Percentiles rank a stretch among this genome's conserved stretches.
Evolutionary conservation across 768 basidiomycete species (phyloP).

Genomic region (Suillus lakei): DNA sequence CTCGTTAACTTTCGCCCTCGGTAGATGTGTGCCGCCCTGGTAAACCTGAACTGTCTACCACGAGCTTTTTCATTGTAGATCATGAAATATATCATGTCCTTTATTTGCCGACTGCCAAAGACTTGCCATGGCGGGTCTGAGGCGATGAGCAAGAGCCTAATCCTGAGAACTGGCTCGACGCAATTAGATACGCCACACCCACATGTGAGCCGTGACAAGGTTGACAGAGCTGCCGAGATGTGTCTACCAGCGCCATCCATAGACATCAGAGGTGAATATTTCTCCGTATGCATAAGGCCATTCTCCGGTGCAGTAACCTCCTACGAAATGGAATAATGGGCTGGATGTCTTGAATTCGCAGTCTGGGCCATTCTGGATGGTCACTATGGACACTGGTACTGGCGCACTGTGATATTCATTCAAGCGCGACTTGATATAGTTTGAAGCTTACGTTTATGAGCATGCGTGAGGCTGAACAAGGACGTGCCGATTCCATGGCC

Average conservation of each 20-base stretch:
- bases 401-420: not conserved
- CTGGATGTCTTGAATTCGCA: not conserved
- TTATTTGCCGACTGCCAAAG: not conserved
- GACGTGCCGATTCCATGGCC: too few species aligned
- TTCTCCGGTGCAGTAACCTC: too few species aligned
- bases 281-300: too few species aligned
- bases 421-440: not conserved
- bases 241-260: not conserved
- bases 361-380: not conserved
- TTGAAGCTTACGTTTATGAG: not conserved
- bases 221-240: not conserved
- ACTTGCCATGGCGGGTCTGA: not conserved
- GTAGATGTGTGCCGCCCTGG: not conserved
- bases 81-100: not conserved
- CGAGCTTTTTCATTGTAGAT: not conserved
- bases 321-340: too few species aligned
- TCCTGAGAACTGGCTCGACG: not conserved
- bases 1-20: not conserved
- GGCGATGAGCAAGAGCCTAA: not conserved
- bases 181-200: not conserved
- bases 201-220: not conserved
- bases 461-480: not conserved
- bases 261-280: not conserved
- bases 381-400: too few species aligned
- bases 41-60: not conserved